A percentile compares a stretch with the other conserved stretches of the same genome.
Evolutionary conservation across 2,329 filamentous ascomycete species (phyloP).

Genomic region (Paramyrothecium roridum): DNA sequence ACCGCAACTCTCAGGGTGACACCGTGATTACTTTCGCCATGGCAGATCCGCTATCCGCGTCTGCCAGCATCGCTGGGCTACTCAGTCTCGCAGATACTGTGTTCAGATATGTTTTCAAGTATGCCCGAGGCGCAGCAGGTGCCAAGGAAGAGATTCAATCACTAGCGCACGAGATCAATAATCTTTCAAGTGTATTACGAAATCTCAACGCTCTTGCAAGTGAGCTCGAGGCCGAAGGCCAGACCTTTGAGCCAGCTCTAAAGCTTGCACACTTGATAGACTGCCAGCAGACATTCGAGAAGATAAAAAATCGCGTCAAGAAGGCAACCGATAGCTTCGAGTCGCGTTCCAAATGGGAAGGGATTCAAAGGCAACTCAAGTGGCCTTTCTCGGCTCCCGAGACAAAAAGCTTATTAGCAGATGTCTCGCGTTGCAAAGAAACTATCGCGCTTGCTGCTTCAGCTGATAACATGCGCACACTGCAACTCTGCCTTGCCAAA

Average conservation of each 20-base stretch:
- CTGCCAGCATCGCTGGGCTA: conserved; percentile 3
- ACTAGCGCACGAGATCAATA: conserved; percentile 3
- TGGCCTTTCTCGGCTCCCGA: conserved; percentile 11
- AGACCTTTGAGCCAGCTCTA: not conserved
- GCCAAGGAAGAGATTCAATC: conserved; percentile 3
- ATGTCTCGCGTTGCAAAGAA: conserved; percentile 9
- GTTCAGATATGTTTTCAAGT: not conserved
- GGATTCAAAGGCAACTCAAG: conserved; percentile 3
- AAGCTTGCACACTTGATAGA: not conserved
- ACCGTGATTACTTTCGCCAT: not conserved
- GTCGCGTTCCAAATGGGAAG: not conserved
- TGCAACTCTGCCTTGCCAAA: not conserved
- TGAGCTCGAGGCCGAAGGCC: not conserved
- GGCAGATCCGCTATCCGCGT: conserved; percentile 6
- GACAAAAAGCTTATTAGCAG: conserved; percentile 3
- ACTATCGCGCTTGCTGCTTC: conserved; percentile 6
- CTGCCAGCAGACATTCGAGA: not conserved
- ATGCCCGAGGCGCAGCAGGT: not conserved
- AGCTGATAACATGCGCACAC: conserved; percentile 7
- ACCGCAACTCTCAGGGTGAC: too few relatives aligned
- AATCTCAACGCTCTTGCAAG: not conserved
- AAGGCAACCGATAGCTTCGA: not conserved
- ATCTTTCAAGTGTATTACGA: not conserved
- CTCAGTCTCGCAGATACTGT: conserved; percentile 3
- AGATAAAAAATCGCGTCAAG: not conserved